Evolutionary conservation across 306 rosid genomes (phyloP).

Genomic region (Macrotyloma uniflorum): DNA sequence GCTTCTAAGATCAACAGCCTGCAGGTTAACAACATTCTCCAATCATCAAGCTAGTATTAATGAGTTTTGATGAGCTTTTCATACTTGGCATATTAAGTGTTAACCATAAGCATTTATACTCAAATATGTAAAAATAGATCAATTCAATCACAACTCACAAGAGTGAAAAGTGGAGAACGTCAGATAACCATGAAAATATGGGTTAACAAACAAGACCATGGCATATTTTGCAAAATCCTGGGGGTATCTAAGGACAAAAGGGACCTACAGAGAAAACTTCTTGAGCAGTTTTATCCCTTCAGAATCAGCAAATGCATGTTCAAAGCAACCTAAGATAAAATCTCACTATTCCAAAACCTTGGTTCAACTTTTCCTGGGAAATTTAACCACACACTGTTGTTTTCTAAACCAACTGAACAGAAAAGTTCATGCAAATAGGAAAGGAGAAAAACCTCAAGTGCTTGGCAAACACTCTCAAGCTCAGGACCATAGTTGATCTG

Average conservation of each 20-base stretch:
- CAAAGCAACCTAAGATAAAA: slow-evolving; percentile 5
- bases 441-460: slow-evolving; percentile 78
- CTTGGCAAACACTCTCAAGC: slow-evolving; percentile 80
- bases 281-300: slow-evolving; percentile 10
- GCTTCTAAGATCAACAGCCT: slow-evolving; percentile 88
- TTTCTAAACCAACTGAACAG: neutral
- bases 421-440: slow-evolving; percentile 31
- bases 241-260: neutral
- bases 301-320: slow-evolving; percentile 30
- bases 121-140: slow-evolving; percentile 20
- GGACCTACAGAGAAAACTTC: neutral
- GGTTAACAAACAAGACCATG: neutral
- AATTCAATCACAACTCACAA: neutral
- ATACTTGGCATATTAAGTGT: slow-evolving; percentile 16
- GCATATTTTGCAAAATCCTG: neutral
- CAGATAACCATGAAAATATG: slow-evolving; percentile 13
- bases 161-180: neutral
- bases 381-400: neutral
- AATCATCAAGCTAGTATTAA: slow-evolving; percentile 41
- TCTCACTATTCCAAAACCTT: slow-evolving; percentile 20
- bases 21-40: slow-evolving; percentile 49
- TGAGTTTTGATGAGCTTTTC: slow-evolving; percentile 18
- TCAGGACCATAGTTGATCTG: slow-evolving; percentile 68
- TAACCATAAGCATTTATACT: slow-evolving; percentile 33
- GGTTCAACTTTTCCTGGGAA: slow-evolving; percentile 18